Evolutionary conservation across 2,329 filamentous ascomycete species (phyloP).

Genomic region (Hyphodiscus sp.): DNA sequence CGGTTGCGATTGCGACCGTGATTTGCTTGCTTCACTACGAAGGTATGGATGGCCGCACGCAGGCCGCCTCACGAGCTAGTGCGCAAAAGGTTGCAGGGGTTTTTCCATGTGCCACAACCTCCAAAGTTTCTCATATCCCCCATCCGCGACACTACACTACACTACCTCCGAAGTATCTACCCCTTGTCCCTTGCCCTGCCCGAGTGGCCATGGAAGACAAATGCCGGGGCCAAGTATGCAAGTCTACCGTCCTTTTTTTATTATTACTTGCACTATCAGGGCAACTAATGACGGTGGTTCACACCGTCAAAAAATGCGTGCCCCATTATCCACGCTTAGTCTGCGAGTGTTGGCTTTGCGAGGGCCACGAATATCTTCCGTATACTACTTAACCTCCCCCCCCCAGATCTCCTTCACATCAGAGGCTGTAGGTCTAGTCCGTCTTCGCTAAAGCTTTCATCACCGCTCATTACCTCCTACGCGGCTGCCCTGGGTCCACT

Average conservation of each 20-base stretch:
- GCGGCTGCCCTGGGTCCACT: background rate
- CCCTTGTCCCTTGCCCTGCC: background rate
- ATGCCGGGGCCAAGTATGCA: background rate
- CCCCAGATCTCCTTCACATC: background rate
- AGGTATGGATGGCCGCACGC: too few species aligned
- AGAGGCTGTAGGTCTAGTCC: background rate
- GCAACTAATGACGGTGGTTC: too few species aligned
- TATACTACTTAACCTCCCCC: background rate
- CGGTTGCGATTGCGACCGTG: too few species aligned
- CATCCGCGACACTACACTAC: background rate
- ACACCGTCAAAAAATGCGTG: background rate
- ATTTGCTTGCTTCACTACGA: too few species aligned
- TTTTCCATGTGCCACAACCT: slow-evolving; percentile 12
- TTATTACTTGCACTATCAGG: too few species aligned
- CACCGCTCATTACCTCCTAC: too few species aligned
- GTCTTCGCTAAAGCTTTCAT: too few species aligned
- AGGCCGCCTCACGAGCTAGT: background rate
- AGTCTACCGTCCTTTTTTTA: too few species aligned
- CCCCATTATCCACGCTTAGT: background rate
- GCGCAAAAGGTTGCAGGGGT: slow-evolving; percentile 1
- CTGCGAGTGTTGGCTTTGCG: background rate
- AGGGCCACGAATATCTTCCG: background rate
- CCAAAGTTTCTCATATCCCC: slow-evolving; percentile 7
- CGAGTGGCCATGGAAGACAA: background rate
- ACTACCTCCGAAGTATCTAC: too few species aligned